These are phyloP conservation scores for Talaromyces thailandensis DNA, from an alignment of 495 filamentous ascomycete species.

Conservation along the genomic window DNA sequence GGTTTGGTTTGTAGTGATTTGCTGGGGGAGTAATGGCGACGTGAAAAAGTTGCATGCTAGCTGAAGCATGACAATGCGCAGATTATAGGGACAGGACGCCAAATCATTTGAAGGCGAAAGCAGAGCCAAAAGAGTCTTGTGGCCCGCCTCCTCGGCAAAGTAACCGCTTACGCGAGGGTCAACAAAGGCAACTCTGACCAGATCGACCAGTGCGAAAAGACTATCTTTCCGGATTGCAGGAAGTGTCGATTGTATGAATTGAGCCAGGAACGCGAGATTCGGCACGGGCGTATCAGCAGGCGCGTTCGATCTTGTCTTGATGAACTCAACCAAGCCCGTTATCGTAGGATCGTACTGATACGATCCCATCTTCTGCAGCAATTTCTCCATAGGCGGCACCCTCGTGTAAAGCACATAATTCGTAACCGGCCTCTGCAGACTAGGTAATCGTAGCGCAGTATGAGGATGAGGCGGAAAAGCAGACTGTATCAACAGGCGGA, in stretches of 20 bases:
- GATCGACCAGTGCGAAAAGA: slow-evolving; percentile 73
- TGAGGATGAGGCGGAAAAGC: slow-evolving; percentile 74
- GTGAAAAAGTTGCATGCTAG: slow-evolving; percentile 56
- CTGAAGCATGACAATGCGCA: slow-evolving; percentile 71
- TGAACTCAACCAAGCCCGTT: slow-evolving; percentile 51
- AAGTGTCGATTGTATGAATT: slow-evolving; percentile 21
- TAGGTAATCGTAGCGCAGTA: slow-evolving; percentile 56
- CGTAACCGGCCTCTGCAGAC: slow-evolving; percentile 50
- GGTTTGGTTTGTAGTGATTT: slow-evolving; percentile 24
- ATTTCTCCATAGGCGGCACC: slow-evolving; percentile 73
- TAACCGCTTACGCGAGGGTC: slow-evolving; percentile 82
- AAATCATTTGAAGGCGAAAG: slow-evolving; percentile 48
- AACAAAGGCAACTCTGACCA: slow-evolving; percentile 66
- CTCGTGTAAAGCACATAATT: slow-evolving; percentile 69
- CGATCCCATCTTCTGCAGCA: slow-evolving; percentile 61
- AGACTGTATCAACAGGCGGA: slow-evolving; percentile 66
- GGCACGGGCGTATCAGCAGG: slow-evolving; percentile 48
- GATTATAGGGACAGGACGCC: slow-evolving; percentile 58
- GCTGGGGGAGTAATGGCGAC: slow-evolving; percentile 38
- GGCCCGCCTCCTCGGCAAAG: slow-evolving; percentile 65
- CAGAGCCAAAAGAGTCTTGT: slow-evolving; percentile 54
- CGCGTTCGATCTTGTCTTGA: slow-evolving; percentile 34
- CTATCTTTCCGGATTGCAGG: slow-evolving; percentile 25
- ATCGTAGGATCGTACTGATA: slow-evolving; percentile 45
- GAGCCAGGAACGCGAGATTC: slow-evolving; percentile 36